phyloP scores from a whole-genome alignment of 2,329 filamentous ascomycete species.

The Alternaria burnsii region DNA sequence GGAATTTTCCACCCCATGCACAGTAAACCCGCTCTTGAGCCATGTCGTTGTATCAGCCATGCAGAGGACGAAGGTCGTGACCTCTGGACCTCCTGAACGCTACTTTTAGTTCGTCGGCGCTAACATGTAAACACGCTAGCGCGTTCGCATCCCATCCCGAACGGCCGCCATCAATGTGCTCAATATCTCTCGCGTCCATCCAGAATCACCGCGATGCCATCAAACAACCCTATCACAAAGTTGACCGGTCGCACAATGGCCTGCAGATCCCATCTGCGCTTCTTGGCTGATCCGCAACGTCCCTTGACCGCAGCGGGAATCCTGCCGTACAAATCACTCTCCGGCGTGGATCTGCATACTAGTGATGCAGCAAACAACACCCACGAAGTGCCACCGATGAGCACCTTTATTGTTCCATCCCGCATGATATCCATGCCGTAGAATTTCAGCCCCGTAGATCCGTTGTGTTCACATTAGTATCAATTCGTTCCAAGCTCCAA shows the following conservation, averaged over 20 bases:
- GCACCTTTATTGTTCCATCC: neutral
- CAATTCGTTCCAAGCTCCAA: neutral
- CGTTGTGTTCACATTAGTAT: neutral
- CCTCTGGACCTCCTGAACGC: neutral
- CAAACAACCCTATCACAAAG: neutral
- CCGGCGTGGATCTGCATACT: neutral
- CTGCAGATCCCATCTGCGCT: neutral
- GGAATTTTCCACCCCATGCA: neutral
- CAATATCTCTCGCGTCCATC: slow-evolving; percentile 18
- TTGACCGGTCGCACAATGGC: neutral
- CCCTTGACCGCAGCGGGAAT: neutral
- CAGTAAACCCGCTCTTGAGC: neutral
- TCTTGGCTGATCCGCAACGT: neutral
- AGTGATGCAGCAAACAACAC: neutral
- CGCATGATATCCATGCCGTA: neutral
- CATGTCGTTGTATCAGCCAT: neutral
- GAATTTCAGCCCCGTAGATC: neutral
- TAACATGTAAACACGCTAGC: neutral
- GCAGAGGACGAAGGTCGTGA: neutral
- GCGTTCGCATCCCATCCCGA: neutral
- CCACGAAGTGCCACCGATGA: slow-evolving; percentile 14
- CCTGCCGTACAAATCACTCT: neutral
- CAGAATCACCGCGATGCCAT: slow-evolving; percentile 4
- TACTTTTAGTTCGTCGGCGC: neutral
- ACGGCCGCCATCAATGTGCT: slow-evolving; percentile 28